Percentiles rank a stretch among this genome's conserved stretches.
phyloP scores from a whole-genome alignment of 2,329 filamentous ascomycete species.

The Coniochaeta sp. region DNA sequence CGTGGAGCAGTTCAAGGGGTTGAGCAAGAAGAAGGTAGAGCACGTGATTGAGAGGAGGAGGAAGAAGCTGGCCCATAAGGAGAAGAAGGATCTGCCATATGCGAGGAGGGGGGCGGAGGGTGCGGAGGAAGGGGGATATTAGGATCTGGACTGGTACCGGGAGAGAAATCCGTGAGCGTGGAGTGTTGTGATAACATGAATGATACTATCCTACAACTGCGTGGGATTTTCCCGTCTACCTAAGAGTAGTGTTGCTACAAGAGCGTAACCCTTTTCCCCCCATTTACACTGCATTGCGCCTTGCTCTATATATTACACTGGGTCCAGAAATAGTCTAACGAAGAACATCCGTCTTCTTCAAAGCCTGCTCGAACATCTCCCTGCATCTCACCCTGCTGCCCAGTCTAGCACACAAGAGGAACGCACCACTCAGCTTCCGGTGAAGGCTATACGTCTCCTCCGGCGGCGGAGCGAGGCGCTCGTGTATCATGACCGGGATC shows the following conservation, averaged over 20 bases:
- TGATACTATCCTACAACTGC: neutral
- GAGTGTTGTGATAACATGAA: neutral
- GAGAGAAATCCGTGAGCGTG: too few relatives aligned
- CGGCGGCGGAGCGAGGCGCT: conserved; percentile 81
- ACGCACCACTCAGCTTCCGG: conserved; percentile 90
- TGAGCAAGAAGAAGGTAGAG: conserved; percentile 81
- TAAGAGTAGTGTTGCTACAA: conserved; percentile 1
- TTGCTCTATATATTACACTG: neutral
- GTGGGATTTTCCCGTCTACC: neutral
- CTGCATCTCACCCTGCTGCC: conserved; percentile 78
- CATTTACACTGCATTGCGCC: neutral
- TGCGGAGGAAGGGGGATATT: conserved; percentile 13
- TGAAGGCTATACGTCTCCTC: conserved; percentile 97
- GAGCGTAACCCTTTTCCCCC: conserved; percentile 5
- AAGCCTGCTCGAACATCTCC: conserved; percentile 64
- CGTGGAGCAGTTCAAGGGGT: conserved; percentile 68
- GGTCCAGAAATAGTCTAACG: neutral
- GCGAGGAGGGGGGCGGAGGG: conserved; percentile 33
- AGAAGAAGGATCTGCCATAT: conserved; percentile 69
- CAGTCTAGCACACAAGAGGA: conserved; percentile 80
- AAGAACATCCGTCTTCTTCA: conserved; percentile 28
- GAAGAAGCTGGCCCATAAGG: conserved; percentile 83
- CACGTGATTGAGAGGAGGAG: conserved; percentile 77
- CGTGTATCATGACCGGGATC: conserved; percentile 89
- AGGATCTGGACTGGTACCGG: conserved; percentile 1